These are phyloP conservation scores for Trametes sanguinea DNA, from an alignment of 768 basidiomycete genomes.

Conservation along the genomic window DNA sequence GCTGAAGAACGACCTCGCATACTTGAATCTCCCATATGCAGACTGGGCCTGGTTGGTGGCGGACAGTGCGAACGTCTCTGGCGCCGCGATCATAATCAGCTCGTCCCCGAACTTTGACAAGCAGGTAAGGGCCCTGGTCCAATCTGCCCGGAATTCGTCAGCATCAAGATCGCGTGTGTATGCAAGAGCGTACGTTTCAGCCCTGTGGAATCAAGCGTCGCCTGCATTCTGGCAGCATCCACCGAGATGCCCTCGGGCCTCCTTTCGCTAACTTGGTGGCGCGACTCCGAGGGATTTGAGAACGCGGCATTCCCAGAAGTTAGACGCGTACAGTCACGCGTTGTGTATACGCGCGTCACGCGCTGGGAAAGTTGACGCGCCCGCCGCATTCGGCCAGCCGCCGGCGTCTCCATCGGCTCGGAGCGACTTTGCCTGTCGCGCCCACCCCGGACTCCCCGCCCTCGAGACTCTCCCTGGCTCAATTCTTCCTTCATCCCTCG, in stretches of 20 bases:
- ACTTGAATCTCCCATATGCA: slow-evolving; percentile 80
- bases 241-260: no score
- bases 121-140: slow-evolving; percentile 74
- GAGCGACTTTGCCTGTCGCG: no score
- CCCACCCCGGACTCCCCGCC: no score
- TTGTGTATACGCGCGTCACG: neutral
- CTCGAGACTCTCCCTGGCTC: no score
- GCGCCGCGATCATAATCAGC: slow-evolving; percentile 64
- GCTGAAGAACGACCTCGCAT: slow-evolving; percentile 67
- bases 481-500: no score
- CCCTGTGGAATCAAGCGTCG: slow-evolving; percentile 60
- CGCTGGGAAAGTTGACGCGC: neutral
- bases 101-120: slow-evolving; percentile 85
- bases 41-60: slow-evolving; percentile 80
- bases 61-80: slow-evolving; percentile 63
- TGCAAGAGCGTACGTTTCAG: slow-evolving; percentile 41
- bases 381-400: no score
- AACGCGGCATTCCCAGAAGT: no score
- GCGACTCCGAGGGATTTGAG: no score
- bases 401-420: no score
- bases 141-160: slow-evolving; percentile 46
- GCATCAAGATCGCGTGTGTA: neutral
- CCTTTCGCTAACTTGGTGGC: no score
- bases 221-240: slow-evolving; percentile 52
- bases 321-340: neutral